phyloP scores from a whole-genome alignment of 192 early-diverging fungal genomes.

The Coemansia furcata region DNA sequence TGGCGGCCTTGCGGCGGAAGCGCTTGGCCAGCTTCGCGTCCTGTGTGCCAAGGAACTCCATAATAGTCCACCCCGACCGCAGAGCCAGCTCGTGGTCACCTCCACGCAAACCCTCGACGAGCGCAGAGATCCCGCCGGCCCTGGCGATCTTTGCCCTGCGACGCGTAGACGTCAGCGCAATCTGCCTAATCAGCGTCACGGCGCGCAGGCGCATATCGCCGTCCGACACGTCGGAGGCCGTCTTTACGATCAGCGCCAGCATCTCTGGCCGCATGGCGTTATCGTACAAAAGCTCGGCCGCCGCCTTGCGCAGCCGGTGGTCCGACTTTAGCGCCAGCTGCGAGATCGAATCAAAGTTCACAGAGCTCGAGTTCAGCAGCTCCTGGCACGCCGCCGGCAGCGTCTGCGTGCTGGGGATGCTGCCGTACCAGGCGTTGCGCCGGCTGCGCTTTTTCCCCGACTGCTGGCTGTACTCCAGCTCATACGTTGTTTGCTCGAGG shows the following conservation, averaged over 20 bases:
- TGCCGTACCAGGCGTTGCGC: slow-evolving; percentile 24
- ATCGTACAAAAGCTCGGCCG: slow-evolving; percentile 33
- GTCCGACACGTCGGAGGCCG: background rate
- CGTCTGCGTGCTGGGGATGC: background rate
- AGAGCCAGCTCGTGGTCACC: slow-evolving; percentile 19
- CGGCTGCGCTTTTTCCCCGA: background rate
- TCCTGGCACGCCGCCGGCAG: background rate
- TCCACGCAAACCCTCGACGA: slow-evolving; percentile 18
- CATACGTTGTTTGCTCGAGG: slow-evolving; percentile 28
- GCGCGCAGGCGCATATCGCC: slow-evolving; percentile 9
- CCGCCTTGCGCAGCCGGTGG: slow-evolving; percentile 18
- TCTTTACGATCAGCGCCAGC: slow-evolving; percentile 12
- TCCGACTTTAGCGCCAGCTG: slow-evolving; percentile 16
- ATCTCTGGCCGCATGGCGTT: slow-evolving; percentile 13
- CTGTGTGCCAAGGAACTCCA: slow-evolving; percentile 13
- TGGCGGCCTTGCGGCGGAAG: slow-evolving; percentile 16
- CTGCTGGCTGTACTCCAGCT: slow-evolving; percentile 8
- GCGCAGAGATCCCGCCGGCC: slow-evolving; percentile 16
- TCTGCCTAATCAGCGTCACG: slow-evolving; percentile 9
- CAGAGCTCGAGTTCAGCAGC: background rate
- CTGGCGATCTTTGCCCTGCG: background rate
- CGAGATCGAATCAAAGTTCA: slow-evolving; percentile 12
- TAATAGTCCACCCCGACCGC: slow-evolving; percentile 15
- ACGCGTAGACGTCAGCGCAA: slow-evolving; percentile 25
- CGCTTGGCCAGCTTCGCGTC: slow-evolving; percentile 6